phyloP scores from a whole-genome alignment of 2,329 filamentous ascomycete species.

The Lachnellula subtilissima region DNA sequence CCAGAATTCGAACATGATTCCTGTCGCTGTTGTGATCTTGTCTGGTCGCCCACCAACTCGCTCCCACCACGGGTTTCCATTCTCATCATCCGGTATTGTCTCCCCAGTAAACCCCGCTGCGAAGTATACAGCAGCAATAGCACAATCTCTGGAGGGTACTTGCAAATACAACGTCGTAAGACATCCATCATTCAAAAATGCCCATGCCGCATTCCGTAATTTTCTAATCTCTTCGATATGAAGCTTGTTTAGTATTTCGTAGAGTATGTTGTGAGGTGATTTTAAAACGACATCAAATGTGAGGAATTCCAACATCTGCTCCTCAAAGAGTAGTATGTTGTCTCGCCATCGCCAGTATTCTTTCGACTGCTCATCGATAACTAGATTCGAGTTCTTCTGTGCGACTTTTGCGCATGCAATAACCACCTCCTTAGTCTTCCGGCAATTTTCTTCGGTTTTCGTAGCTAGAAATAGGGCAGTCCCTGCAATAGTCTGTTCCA shows the following conservation, averaged over 20 bases:
- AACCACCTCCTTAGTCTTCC: conserved; percentile 92
- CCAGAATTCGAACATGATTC: conserved; percentile 68
- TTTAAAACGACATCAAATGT: conserved; percentile 93
- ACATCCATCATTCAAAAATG: conserved; percentile 86
- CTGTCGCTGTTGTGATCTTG: conserved; percentile 68
- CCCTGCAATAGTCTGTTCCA: conserved; percentile 69
- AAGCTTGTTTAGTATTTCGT: conserved; percentile 71
- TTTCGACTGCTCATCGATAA: conserved; percentile 94
- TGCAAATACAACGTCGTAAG: conserved; percentile 81
- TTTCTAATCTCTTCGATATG: conserved; percentile 73
- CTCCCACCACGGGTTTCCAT: conserved; percentile 84
- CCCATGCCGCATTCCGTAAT: conserved; percentile 83
- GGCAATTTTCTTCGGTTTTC: conserved; percentile 94
- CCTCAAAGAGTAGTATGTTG: conserved; percentile 87
- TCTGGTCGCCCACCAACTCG: conserved; percentile 65
- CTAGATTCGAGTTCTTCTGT: conserved; percentile 84
- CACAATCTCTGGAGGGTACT: conserved; percentile 73
- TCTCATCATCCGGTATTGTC: conserved; percentile 67
- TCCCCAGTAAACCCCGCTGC: conserved; percentile 70
- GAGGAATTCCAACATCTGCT: conserved; percentile 82
- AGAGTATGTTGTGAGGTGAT: conserved; percentile 80
- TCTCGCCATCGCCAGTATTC: conserved; percentile 99
- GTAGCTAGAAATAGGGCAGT: conserved; percentile 91
- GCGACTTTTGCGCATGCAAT: conserved; percentile 90
- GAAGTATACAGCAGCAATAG: conserved; percentile 81